Conservation (phyloP, 2,329 filamentous ascomycete genomes). For the Alternaria brassicae region DNA sequence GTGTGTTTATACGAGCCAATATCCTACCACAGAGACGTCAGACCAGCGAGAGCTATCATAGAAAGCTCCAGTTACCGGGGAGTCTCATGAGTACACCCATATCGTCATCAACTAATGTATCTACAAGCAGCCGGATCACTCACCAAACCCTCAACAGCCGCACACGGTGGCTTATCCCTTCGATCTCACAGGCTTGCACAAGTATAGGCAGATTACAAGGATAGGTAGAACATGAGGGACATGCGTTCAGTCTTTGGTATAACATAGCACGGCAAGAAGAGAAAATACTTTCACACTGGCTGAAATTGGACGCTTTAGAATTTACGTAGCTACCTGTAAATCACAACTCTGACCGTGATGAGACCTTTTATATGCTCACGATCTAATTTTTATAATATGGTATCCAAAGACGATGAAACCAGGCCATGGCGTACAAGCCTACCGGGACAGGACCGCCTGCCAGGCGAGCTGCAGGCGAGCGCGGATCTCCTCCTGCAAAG, state of each 20-base stretch:
- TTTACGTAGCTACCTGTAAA: not conserved
- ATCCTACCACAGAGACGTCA: not conserved
- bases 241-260: not conserved
- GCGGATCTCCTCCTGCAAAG: not conserved
- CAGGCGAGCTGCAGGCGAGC: not conserved
- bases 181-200: not conserved
- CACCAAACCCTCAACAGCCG: not conserved
- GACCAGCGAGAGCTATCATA: not conserved
- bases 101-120: not conserved
- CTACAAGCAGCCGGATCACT: not conserved
- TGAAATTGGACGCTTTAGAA: not conserved
- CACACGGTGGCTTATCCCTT: not conserved
- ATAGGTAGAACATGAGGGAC: not conserved
- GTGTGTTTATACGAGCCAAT: not conserved
- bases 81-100: not conserved
- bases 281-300: not conserved
- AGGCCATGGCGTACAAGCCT: not conserved
- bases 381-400: too few species aligned
- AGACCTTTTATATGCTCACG: too few species aligned
- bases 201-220: not conserved
- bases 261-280: not conserved
- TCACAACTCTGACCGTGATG: not conserved
- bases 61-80: not conserved
- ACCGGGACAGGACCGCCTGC: not conserved
- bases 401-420: too few species aligned